Base-by-base conservation (phyloP, 2,329 filamentous ascomycete genomes). In the Alternaria infectoria region DNA sequence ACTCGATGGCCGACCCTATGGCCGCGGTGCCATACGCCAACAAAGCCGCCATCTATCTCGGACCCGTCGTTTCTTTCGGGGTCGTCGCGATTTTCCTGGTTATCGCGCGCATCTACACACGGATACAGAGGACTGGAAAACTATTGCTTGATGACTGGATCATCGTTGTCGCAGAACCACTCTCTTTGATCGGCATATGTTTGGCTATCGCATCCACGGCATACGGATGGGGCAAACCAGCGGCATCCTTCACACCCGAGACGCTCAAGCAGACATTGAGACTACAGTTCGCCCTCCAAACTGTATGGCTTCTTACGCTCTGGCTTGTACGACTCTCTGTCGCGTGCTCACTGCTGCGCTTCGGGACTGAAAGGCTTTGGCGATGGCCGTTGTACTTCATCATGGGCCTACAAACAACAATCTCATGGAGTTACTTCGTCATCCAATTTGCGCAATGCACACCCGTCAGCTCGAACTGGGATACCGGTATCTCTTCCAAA, bases 401-500 rank as follows among this genome's bases (percentile, higher is more conserved):
- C 45, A 75, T 76, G 43, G 69, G 62, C 2, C 56, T 75, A 3
- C 74, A 76, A 32, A 36, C 61, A 13, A 21, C 67, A 10, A 71
- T 72, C 15, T 74, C 74, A 2, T 62, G 64, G 7, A 64, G 65
- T 7, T 76, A 69, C 40, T 45, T 75, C 10, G 68, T 75, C 13
- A 71, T 76, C 17, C 70, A 73, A 23, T 72, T 76, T 36, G 71
- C 58, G 5, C 74, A 75, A 45, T 76, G 74, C 44, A 71, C 43
- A 6, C 73, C 73, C 2, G 26, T 76, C 10, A 68, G 66, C 15
- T 57, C 64, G 8, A 71, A 65, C 17, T 76, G 74, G 74, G 71
- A 76, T 17, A 59, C 25, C 3, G 58, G 71, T 13, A 65, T 69
- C 3, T 63, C 65, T 32, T 69, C 70, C 6, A 68, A 70, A 54